Evolutionary conservation across 768 basidiomycete species (phyloP), one percentile per base, ranked within the genome.

Genomic region (Russula vinacea): DNA sequence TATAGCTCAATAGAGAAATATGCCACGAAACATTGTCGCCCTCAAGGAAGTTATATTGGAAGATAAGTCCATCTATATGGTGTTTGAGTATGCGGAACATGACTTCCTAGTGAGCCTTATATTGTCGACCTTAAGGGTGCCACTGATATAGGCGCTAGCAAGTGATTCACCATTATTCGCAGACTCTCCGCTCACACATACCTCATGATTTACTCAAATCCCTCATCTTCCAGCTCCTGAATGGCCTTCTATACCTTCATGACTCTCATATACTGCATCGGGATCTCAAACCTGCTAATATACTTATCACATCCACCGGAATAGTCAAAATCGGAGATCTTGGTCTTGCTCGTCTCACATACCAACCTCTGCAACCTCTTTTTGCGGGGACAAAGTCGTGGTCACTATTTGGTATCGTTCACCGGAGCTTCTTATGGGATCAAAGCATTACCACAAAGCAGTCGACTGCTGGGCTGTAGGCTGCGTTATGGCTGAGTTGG

Each of bases 371-470:
- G 2, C 94, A 97, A 68, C 88, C 90, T 1, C 79, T 99, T 2
- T 94, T 92, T 73, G 86, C 87, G 0, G 95, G 17, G 97, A 99
- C 77, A 98, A 98, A 71, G 95, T 99, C 32, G 97, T 98, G 40
- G 97, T 99, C 14, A 99, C 97, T 0, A 98, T 99, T 71, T 98
- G 97, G 97, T 99, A 99, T 73, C 90, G 97, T 58, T 93, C 94
- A 8, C 97, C 97, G 0, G 97, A 99, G 73, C 84, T 99, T 3
- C 82, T 99, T 11, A 82, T 99, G 77, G 96, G 97, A 32, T 94
- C 96, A 0, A 93, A 94, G 67, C 97, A 99, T 75, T 99, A 99
- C 74, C 96, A 97, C 68, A 94, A 92, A 69, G 91, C 95, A 5
- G 87, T 98, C 45, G 94, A 99, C 73, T 87, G 93, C 59, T 99